phyloP scores from a whole-genome alignment of 805 yeast genomes.

The Wickerhamomyces bovis region DNA sequence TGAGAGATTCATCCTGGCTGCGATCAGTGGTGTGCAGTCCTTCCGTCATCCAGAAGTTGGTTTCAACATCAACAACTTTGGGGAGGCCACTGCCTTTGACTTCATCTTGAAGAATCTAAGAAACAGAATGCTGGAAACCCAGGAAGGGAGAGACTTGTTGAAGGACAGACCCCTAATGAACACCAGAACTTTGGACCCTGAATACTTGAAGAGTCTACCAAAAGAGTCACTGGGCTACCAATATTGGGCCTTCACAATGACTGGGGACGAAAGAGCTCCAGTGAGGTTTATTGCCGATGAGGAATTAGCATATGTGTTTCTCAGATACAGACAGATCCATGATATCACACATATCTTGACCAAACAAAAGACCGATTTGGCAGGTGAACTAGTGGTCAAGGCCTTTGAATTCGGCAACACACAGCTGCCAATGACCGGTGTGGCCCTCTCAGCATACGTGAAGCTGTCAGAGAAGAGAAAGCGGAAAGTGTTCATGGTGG shows the following conservation, averaged over 20 bases:
- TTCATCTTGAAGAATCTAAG: slow-evolving; percentile 57
- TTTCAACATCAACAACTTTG: slow-evolving; percentile 72
- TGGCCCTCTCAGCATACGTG: slow-evolving; percentile 84
- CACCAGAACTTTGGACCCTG: slow-evolving; percentile 59
- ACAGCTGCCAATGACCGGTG: slow-evolving; percentile 92
- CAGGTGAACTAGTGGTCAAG: slow-evolving; percentile 95
- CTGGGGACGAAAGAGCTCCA: slow-evolving; percentile 89
- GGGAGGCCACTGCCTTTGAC: slow-evolving; percentile 84
- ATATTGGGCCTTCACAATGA: slow-evolving; percentile 82
- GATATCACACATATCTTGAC: slow-evolving; percentile 93
- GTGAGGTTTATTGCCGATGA: slow-evolving; percentile 86
- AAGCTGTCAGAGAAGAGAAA: slow-evolving; percentile 61
- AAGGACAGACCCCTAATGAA: slow-evolving; percentile 82
- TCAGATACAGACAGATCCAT: slow-evolving; percentile 92
- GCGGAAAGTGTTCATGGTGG: slow-evolving; percentile 43
- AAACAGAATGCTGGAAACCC: slow-evolving; percentile 67
- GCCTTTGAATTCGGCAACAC: slow-evolving; percentile 88
- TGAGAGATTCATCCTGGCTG: slow-evolving; percentile 61
- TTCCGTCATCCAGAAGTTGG: slow-evolving; percentile 71
- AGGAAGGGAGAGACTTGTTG: slow-evolving; percentile 70
- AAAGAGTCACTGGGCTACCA: slow-evolving; percentile 68
- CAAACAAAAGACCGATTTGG: slow-evolving; percentile 83
- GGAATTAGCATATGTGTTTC: slow-evolving; percentile 87
- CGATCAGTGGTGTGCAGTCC: slow-evolving; percentile 74
- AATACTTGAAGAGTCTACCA: slow-evolving; percentile 53